A percentile compares a stretch with the other conserved stretches of the same genome.
Conservation (phyloP, 2,329 filamentous ascomycete genomes). For the Aspergillus ustus region DNA sequence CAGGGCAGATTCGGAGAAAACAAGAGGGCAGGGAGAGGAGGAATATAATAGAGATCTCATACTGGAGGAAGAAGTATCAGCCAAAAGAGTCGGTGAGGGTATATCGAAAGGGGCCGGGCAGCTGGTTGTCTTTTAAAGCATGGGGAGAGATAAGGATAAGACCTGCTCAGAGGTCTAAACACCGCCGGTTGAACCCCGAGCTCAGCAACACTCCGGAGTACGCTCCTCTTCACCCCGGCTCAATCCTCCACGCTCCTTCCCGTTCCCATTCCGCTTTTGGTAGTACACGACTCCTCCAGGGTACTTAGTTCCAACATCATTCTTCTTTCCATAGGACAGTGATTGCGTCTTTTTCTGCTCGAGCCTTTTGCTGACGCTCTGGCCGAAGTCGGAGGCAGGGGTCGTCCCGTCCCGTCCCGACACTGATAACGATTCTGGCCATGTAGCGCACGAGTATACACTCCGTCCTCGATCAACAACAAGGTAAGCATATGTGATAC, state of each 20-base stretch:
- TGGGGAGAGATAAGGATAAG: slow-evolving; percentile 7
- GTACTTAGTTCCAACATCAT: slow-evolving; percentile 12
- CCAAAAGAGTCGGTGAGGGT: slow-evolving; percentile 26
- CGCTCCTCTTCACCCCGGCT: background rate
- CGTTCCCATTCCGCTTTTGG: background rate
- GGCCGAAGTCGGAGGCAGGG: slow-evolving; percentile 16
- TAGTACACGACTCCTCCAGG: background rate
- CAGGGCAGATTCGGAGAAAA: background rate
- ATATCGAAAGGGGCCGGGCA: slow-evolving; percentile 13
- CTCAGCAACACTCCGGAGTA: background rate
- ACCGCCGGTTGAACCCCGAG: background rate
- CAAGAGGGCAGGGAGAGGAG: slow-evolving; percentile 4
- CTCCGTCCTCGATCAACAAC: background rate
- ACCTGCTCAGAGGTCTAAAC: background rate
- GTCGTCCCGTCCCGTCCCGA: slow-evolving; percentile 10
- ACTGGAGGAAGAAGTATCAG: slow-evolving; percentile 1
- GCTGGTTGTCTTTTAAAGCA: slow-evolving; percentile 9
- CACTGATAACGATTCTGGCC: slow-evolving; percentile 6
- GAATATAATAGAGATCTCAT: slow-evolving; percentile 9
- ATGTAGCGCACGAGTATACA: background rate
- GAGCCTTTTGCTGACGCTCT: background rate
- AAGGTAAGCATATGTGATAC: slow-evolving; percentile 1
- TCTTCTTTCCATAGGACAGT: background rate
- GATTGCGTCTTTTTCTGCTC: slow-evolving; percentile 1
- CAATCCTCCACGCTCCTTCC: background rate